Evolutionary conservation across 2,329 filamentous ascomycete species (phyloP).

Genomic region (Domatiomyces catenatus): DNA sequence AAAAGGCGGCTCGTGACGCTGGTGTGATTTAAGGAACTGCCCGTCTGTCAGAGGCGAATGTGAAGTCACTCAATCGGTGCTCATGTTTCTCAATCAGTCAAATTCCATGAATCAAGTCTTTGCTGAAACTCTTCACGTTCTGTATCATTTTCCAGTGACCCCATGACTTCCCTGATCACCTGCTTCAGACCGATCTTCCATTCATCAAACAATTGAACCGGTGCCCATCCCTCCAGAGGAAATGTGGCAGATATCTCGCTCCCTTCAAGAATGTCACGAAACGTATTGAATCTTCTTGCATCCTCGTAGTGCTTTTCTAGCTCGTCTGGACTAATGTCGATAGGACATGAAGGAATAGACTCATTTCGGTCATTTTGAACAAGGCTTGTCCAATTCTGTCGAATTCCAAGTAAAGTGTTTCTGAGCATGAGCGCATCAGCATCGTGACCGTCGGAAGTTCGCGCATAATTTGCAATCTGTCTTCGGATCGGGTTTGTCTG

Average conservation of each 20-base stretch:
- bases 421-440: slow-evolving; percentile 3
- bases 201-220: not conserved
- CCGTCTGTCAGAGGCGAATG: not conserved
- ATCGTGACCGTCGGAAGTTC: slow-evolving; percentile 1
- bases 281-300: not conserved
- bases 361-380: not conserved
- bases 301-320: slow-evolving; percentile 1
- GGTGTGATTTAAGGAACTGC: no score
- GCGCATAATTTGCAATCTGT: slow-evolving; percentile 1
- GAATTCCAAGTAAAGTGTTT: slow-evolving; percentile 5
- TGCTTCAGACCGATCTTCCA: not conserved
- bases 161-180: not conserved
- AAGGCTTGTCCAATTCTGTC: slow-evolving; percentile 1
- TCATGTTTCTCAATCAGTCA: not conserved
- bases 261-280: slow-evolving; percentile 1
- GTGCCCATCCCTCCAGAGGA: not conserved
- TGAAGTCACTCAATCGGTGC: not conserved
- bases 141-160: not conserved
- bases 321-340: slow-evolving; percentile 1
- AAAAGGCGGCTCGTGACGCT: not conserved
- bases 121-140: slow-evolving; percentile 1
- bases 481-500: slow-evolving; percentile 2
- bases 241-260: slow-evolving; percentile 1
- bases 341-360: not conserved
- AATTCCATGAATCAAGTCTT: slow-evolving; percentile 1